phyloP scores from a whole-genome alignment of 768 basidiomycete genomes.

The Auriculariales sp. region DNA sequence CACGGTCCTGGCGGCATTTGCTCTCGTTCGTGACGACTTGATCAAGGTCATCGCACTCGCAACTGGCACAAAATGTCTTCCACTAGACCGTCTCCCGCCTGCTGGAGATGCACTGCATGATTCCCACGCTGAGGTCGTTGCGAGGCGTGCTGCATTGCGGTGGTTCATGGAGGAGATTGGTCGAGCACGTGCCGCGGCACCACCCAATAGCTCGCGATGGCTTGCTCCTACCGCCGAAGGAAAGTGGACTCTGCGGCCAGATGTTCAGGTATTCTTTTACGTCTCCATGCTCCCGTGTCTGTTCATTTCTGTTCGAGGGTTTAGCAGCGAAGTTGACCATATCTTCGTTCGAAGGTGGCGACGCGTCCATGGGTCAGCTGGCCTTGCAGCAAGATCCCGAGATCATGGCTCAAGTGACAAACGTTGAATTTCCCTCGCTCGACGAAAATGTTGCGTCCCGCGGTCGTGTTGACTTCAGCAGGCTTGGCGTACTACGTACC shows the following conservation, averaged over 20 bases:
- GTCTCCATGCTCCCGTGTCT: conserved; percentile 54
- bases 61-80: conserved; percentile 80
- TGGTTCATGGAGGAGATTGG: conserved; percentile 69
- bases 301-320: not conserved
- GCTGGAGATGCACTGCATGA: conserved; percentile 77
- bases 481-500: conserved; percentile 69
- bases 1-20: conserved; percentile 45
- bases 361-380: conserved; percentile 71
- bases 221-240: conserved; percentile 22
- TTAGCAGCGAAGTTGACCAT: not conserved
- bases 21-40: conserved; percentile 21
- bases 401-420: conserved; percentile 48
- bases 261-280: conserved; percentile 50
- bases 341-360: conserved; percentile 45
- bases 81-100: conserved; percentile 40
- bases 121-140: conserved; percentile 86
- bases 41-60: conserved; percentile 39
- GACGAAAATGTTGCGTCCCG: conserved; percentile 33
- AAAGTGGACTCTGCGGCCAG: conserved; percentile 30
- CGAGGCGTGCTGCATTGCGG: conserved; percentile 57
- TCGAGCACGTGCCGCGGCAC: conserved; percentile 14
- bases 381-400: conserved; percentile 58
- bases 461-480: conserved; percentile 68
- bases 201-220: conserved; percentile 32
- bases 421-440: conserved; percentile 15